A percentile compares a stretch with the other conserved stretches of the same genome.
Conservation (phyloP, 768 basidiomycete genomes). For the Lentinula edodes region DNA sequence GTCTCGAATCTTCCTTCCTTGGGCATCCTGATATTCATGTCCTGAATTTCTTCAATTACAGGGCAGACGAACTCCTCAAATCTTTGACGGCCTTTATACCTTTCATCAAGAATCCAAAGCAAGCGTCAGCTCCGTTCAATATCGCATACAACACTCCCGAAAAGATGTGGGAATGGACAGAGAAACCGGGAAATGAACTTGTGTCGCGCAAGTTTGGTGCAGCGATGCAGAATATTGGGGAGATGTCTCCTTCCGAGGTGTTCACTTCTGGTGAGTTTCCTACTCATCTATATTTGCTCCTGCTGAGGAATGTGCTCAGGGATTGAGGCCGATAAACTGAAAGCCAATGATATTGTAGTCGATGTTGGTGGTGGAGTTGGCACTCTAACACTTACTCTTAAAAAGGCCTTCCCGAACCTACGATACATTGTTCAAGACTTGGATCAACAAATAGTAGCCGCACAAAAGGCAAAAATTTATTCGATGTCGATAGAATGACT, state of each 20-base stretch:
- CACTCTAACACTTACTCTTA: slow-evolving; percentile 20
- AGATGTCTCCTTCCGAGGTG: background rate
- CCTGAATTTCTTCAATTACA: background rate
- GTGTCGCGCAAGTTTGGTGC: slow-evolving; percentile 21
- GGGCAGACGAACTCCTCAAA: slow-evolving; percentile 18
- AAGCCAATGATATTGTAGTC: slow-evolving; percentile 17
- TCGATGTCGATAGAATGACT: too few relatives aligned
- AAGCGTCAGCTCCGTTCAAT: slow-evolving; percentile 18
- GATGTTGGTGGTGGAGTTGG: slow-evolving; percentile 34
- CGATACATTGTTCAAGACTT: slow-evolving; percentile 32
- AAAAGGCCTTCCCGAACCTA: slow-evolving; percentile 23
- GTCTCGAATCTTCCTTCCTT: too few relatives aligned
- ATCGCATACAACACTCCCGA: slow-evolving; percentile 17
- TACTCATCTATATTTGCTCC: too few relatives aligned
- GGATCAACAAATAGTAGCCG: slow-evolving; percentile 17
- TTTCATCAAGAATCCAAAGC: slow-evolving; percentile 12
- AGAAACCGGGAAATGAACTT: slow-evolving; percentile 23
- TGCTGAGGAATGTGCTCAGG: slow-evolving; percentile 8
- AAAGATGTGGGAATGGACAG: slow-evolving; percentile 26
- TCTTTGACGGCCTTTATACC: slow-evolving; percentile 8
- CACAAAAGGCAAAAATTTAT: slow-evolving; percentile 13
- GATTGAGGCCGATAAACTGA: slow-evolving; percentile 14
- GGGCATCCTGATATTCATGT: too few relatives aligned
- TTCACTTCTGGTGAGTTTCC: background rate
- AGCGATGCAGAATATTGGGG: slow-evolving; percentile 14